Evolutionary conservation across 2,329 filamentous ascomycete genomes (phyloP).

Genomic region (Meredithiella fracta): DNA sequence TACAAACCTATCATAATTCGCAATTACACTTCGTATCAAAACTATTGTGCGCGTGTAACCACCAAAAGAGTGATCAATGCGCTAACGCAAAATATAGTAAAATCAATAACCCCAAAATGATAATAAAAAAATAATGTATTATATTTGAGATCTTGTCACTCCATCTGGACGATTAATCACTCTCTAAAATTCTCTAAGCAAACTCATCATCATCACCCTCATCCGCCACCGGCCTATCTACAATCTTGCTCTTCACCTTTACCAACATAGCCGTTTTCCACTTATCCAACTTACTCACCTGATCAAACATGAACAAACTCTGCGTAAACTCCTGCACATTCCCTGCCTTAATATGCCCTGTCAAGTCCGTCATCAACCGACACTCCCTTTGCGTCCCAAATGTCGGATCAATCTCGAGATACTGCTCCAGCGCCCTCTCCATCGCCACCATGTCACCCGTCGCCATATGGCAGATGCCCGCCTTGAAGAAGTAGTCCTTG

Average conservation of each 20-base stretch:
- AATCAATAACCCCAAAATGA: too few relatives aligned
- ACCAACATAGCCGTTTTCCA: slow-evolving; percentile 87
- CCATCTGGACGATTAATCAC: background rate
- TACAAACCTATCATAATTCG: too few relatives aligned
- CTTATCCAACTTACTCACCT: slow-evolving; percentile 84
- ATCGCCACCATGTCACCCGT: slow-evolving; percentile 59
- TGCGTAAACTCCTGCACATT: slow-evolving; percentile 74
- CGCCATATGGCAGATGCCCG: slow-evolving; percentile 74
- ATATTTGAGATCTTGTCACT: too few relatives aligned
- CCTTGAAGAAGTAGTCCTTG: slow-evolving; percentile 91
- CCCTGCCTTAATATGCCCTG: slow-evolving; percentile 56
- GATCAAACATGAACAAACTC: slow-evolving; percentile 76
- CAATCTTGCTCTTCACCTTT: slow-evolving; percentile 68
- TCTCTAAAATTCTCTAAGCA: slow-evolving; percentile 9
- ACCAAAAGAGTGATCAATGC: too few relatives aligned
- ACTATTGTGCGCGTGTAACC: too few relatives aligned
- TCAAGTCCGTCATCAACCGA: slow-evolving; percentile 62
- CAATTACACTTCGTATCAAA: too few relatives aligned
- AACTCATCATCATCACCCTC: slow-evolving; percentile 20
- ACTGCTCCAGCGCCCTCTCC: slow-evolving; percentile 65
- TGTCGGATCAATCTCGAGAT: slow-evolving; percentile 60
- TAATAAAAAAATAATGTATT: too few relatives aligned
- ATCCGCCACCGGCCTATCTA: slow-evolving; percentile 29
- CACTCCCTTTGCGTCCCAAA: slow-evolving; percentile 68
- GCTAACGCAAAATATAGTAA: too few relatives aligned